Evolutionary conservation across 768 basidiomycete species (phyloP).

Genomic region (Dioszegia aurantiaca): DNA sequence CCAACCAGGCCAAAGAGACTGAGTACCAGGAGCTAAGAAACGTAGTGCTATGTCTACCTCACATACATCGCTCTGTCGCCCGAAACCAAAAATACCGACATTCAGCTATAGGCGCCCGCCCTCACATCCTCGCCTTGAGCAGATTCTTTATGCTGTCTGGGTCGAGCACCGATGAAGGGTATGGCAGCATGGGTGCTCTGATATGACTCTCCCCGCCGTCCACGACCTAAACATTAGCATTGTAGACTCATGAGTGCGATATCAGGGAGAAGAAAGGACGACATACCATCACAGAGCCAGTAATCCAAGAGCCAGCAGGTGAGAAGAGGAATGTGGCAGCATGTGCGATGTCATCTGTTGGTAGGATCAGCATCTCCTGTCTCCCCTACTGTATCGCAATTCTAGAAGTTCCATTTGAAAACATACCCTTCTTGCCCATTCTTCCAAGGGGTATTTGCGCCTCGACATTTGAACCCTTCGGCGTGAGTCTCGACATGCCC

Average conservation of each 20-base stretch:
- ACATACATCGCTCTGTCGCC: too few species aligned
- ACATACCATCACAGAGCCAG: slow-evolving; percentile 66
- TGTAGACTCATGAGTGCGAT: not conserved
- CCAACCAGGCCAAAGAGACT: too few species aligned
- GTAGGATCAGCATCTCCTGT: not conserved
- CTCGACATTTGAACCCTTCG: slow-evolving; percentile 36
- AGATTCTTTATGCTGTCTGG: slow-evolving; percentile 32
- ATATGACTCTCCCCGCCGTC: slow-evolving; percentile 51
- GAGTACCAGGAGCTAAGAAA: too few species aligned
- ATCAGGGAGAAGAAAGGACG: too few species aligned
- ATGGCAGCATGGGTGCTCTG: slow-evolving; percentile 29
- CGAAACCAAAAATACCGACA: not conserved
- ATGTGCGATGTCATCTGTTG: slow-evolving; percentile 64
- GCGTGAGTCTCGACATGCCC: slow-evolving; percentile 54
- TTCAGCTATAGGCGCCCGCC: not conserved
- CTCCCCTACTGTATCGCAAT: too few species aligned
- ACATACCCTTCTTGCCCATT: slow-evolving; percentile 38
- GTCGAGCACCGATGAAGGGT: slow-evolving; percentile 47
- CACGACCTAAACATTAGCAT: slow-evolving; percentile 27
- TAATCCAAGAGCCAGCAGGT: slow-evolving; percentile 70
- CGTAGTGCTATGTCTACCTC: too few species aligned
- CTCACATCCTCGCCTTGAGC: slow-evolving; percentile 36
- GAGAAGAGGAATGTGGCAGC: slow-evolving; percentile 78
- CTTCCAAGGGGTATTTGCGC: slow-evolving; percentile 36
- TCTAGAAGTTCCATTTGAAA: too few species aligned